Percentiles rank a stretch among this genome's conserved stretches.
Evolutionary conservation across 73 alveolate genomes (phyloP).

Genomic region (Loxodes magnus): DNA sequence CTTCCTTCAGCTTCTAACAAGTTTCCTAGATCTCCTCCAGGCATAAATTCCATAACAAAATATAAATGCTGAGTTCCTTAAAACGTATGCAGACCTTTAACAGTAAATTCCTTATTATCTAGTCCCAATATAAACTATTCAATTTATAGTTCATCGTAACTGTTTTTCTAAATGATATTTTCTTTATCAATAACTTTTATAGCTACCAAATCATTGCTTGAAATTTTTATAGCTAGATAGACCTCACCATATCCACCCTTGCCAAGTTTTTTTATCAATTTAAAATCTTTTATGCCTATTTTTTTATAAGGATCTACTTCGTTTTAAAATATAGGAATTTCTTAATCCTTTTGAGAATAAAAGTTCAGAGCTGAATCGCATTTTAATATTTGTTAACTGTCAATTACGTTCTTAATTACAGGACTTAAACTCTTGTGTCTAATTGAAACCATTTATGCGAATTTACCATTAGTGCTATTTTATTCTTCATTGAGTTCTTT

Average conservation of each 20-base stretch:
- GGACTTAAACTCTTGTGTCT: no score
- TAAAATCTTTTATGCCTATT: no score
- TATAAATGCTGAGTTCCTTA: constrained; percentile 81
- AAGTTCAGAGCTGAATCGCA: no score
- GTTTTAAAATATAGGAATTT: no score
- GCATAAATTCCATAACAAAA: constrained; percentile 83
- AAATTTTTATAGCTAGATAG: constrained; percentile 9
- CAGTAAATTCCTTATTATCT: constrained; percentile 82
- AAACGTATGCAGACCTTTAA: constrained; percentile 79
- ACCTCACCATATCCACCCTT: constrained; percentile 16
- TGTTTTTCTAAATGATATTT: constrained; percentile 7
- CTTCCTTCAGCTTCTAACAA: constrained; percentile 60
- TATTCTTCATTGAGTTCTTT: no score
- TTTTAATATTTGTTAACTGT: no score
- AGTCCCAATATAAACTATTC: constrained; percentile 81
- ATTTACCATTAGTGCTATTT: no score
- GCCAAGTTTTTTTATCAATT: constrained; percentile 13
- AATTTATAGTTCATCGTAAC: constrained; percentile 60
- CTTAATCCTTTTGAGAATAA: no score
- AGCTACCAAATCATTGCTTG: constrained; percentile 20
- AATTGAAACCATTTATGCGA: no score
- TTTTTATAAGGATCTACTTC: no score
- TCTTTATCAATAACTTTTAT: constrained; percentile 16
- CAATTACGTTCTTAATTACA: no score
- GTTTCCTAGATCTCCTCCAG: constrained; percentile 93